Percentiles rank a stretch among this genome's conserved stretches.
Evolutionary conservation across 768 basidiomycete genomes (phyloP).

Genomic region (Rhodotorula kratochvilovae): DNA sequence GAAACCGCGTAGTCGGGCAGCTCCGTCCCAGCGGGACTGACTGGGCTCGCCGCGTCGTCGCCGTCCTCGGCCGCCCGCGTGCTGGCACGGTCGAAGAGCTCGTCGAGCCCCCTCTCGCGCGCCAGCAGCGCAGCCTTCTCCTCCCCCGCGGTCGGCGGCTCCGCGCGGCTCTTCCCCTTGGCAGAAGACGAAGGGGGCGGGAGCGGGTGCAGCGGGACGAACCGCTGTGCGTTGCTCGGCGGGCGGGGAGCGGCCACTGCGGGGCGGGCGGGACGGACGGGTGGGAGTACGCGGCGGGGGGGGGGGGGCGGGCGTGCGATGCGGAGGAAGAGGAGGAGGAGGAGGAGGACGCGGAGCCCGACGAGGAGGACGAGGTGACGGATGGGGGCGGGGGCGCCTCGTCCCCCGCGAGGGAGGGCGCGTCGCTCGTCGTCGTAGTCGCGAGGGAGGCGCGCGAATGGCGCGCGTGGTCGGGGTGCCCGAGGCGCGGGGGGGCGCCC

Average conservation of each 20-base stretch:
- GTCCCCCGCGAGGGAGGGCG: too few species aligned
- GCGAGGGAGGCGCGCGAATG: too few species aligned
- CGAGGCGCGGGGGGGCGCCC: too few species aligned
- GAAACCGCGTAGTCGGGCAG: not conserved
- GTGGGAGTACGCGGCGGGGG: not conserved
- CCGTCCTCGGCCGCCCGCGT: not conserved
- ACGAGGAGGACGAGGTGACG: too few species aligned
- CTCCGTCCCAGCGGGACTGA: not conserved
- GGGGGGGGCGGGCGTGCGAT: not conserved
- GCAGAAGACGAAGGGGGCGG: not conserved
- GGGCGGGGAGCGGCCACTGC: not conserved
- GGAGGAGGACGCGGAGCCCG: too few species aligned
- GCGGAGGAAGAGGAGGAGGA: not conserved
- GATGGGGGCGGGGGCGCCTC: too few species aligned
- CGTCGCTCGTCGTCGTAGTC: too few species aligned
- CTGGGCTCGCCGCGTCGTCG: not conserved
- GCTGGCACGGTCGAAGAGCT: not conserved
- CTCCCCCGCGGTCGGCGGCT: not conserved
- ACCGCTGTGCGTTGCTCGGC: not conserved
- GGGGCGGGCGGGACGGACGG: not conserved
- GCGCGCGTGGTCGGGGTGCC: too few species aligned
- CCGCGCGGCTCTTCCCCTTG: not conserved
- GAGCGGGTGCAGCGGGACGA: constrained; percentile 1
- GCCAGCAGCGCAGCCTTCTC: not conserved
- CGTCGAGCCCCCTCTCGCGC: not conserved